phyloP scores from a whole-genome alignment of 2,329 filamentous ascomycete species.

The Plenodomus biglobosus region DNA sequence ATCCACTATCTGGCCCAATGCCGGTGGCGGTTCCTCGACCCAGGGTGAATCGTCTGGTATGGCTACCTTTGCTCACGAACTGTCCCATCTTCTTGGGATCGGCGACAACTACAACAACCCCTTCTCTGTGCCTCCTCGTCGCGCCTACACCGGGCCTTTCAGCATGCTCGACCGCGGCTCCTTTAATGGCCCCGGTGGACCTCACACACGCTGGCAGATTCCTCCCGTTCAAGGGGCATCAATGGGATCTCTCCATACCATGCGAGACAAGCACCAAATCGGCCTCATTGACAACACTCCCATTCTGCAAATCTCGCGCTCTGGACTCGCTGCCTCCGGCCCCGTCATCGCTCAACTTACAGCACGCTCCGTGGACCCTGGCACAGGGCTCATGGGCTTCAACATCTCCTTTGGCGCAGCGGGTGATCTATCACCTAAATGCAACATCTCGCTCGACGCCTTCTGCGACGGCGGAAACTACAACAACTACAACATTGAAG shows the following conservation, averaged over 20 bases:
- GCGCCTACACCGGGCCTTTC: constrained; percentile 56
- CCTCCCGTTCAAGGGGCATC: constrained; percentile 53
- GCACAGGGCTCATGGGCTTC: constrained; percentile 50
- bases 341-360: constrained; percentile 52
- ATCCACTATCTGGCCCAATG: constrained; percentile 57
- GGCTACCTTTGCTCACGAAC: constrained; percentile 57
- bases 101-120: constrained; percentile 61
- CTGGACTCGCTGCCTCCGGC: constrained; percentile 49
- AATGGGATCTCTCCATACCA: constrained; percentile 56
- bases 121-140: constrained; percentile 49
- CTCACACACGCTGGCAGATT: constrained; percentile 57
- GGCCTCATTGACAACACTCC: constrained; percentile 49
- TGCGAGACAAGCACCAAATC: constrained; percentile 58
- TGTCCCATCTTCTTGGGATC: constrained; percentile 56
- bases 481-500: constrained; percentile 57
- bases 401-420: constrained; percentile 49
- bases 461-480: constrained; percentile 57
- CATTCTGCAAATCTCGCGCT: constrained; percentile 51
- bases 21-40: constrained; percentile 55
- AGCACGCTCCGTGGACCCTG: constrained; percentile 51
- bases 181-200: constrained; percentile 58
- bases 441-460: constrained; percentile 47
- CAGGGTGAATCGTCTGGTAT: constrained; percentile 58
- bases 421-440: constrained; percentile 50
- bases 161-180: constrained; percentile 57